Base-by-base conservation (phyloP, 2,329 filamentous ascomycete genomes). In the Microcyclospora tardicrescens region DNA sequence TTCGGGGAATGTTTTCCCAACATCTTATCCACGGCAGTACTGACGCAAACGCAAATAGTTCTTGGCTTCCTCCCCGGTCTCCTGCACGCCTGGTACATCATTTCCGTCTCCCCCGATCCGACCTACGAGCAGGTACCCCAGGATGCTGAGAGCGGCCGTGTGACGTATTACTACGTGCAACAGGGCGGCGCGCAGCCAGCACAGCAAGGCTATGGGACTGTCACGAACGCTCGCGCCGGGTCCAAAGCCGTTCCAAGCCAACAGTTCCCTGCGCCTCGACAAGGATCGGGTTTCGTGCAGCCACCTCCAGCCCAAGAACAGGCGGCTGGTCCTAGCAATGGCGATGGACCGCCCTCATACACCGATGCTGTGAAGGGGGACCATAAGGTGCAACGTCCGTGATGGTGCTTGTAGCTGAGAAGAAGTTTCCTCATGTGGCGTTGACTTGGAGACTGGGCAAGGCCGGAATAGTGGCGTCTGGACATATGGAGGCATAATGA, bases 61-160 rank as follows among this genome's bases (percentile, higher is more conserved):
- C 59, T 63, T 41, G 61, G 57, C 46, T 58, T 63, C 53, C 63
- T 96, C 43, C 89, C 89, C 14, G 89, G 89, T 44, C 80, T 96
- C 36, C 67, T 98, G 2, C 91, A 98, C 67, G 77, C 87, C 46
- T 96, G 91, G 89, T 98, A 96, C 72, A 93, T 96, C 63, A 95
- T 98, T 63, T 75, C 84, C 54, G 81, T 84, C 58, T 84, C 81
- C 61, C 91, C 91, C 42, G 89, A 95, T 44, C 62, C 66, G 50
- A 64, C 73, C 31, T 70, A 79, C 60, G 75, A 81, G 46, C 59
- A 66, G 38, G 61, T 69, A 40, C 86, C 91, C 63, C 75, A 84
- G 50, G 74, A 77, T 38, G 72, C 64, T 39, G 70, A 72, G 45
- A 38, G 61, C 24, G 67, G 72, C 49, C 72, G 69, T 43, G 77